Evolutionary conservation across 768 basidiomycete genomes (phyloP).

Genomic region (Trametes gibbosa): DNA sequence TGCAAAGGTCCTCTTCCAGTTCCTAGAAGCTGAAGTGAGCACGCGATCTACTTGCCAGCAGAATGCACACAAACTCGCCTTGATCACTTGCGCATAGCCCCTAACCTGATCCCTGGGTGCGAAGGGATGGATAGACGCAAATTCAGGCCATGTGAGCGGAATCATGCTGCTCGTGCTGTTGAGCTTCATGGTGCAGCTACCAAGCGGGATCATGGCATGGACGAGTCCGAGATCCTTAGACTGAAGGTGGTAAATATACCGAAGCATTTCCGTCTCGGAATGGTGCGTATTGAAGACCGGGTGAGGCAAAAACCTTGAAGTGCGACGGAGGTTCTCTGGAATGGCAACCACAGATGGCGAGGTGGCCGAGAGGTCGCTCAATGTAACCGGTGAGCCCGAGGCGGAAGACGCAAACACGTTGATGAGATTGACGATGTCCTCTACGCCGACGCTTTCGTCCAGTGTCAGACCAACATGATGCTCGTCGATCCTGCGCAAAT

Average conservation of each 20-base stretch:
- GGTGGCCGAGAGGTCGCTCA: slow-evolving; percentile 48
- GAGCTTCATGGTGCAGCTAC: slow-evolving; percentile 97
- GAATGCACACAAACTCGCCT: slow-evolving; percentile 39
- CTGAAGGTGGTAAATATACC: slow-evolving; percentile 92
- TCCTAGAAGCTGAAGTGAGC: slow-evolving; percentile 49
- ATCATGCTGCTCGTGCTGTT: slow-evolving; percentile 99
- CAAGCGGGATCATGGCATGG: slow-evolving; percentile 94
- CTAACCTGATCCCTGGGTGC: slow-evolving; percentile 84
- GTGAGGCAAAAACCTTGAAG: slow-evolving; percentile 74
- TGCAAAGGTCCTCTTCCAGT: slow-evolving; percentile 86
- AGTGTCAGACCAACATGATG: slow-evolving; percentile 82
- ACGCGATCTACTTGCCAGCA: neutral
- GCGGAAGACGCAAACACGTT: slow-evolving; percentile 78
- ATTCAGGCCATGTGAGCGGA: slow-evolving; percentile 93
- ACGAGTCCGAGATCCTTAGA: slow-evolving; percentile 93
- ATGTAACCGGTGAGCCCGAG: slow-evolving; percentile 44
- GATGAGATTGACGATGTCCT: slow-evolving; percentile 73
- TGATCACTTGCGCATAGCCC: slow-evolving; percentile 82
- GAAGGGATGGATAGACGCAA: slow-evolving; percentile 88
- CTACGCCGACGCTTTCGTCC: slow-evolving; percentile 82
- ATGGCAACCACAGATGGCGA: slow-evolving; percentile 40
- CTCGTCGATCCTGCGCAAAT: slow-evolving; percentile 76
- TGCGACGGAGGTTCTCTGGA: slow-evolving; percentile 55
- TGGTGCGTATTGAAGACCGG: slow-evolving; percentile 96
- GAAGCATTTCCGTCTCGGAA: slow-evolving; percentile 98